phyloP scores from a whole-genome alignment of 192 early-diverging fungal genomes.

The Coemansia sp. region DNA sequence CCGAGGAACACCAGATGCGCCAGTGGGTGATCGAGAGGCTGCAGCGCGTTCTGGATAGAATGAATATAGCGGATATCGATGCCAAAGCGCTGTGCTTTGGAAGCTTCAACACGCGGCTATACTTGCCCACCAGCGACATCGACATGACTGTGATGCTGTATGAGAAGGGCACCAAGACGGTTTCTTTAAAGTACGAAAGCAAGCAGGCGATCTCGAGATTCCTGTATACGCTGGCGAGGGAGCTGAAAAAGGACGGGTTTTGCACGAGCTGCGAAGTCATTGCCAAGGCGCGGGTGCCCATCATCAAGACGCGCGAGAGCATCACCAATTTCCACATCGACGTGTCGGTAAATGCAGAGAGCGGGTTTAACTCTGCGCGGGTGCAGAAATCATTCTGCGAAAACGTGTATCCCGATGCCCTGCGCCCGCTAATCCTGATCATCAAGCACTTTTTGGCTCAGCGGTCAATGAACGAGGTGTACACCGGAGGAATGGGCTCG shows the following conservation, averaged over 20 bases:
- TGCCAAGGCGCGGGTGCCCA: slow-evolving; percentile 75
- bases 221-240: slow-evolving; percentile 51
- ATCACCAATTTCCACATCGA: slow-evolving; percentile 78
- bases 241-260: slow-evolving; percentile 51
- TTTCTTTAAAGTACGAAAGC: slow-evolving; percentile 15
- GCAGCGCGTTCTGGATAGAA: slow-evolving; percentile 34
- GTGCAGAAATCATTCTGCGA: slow-evolving; percentile 60
- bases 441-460: slow-evolving; percentile 84
- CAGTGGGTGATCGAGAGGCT: slow-evolving; percentile 66
- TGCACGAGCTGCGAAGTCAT: slow-evolving; percentile 58
- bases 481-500: slow-evolving; percentile 82
- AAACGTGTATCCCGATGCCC: slow-evolving; percentile 53
- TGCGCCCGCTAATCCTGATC: slow-evolving; percentile 69
- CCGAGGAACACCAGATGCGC: slow-evolving; percentile 76
- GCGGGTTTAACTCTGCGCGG: slow-evolving; percentile 60
- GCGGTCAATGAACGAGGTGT: slow-evolving; percentile 79
- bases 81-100: slow-evolving; percentile 67
- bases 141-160: slow-evolving; percentile 55
- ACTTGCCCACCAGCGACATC: slow-evolving; percentile 82
- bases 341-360: slow-evolving; percentile 74
- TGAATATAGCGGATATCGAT: slow-evolving; percentile 31
- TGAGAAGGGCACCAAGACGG: slow-evolving; percentile 6
- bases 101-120: slow-evolving; percentile 82
- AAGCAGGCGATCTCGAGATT: slow-evolving; percentile 25
- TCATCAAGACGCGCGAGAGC: slow-evolving; percentile 81